phyloP scores from a whole-genome alignment of 176 grass and related monocot genomes.

The Melocanna baccifera region DNA sequence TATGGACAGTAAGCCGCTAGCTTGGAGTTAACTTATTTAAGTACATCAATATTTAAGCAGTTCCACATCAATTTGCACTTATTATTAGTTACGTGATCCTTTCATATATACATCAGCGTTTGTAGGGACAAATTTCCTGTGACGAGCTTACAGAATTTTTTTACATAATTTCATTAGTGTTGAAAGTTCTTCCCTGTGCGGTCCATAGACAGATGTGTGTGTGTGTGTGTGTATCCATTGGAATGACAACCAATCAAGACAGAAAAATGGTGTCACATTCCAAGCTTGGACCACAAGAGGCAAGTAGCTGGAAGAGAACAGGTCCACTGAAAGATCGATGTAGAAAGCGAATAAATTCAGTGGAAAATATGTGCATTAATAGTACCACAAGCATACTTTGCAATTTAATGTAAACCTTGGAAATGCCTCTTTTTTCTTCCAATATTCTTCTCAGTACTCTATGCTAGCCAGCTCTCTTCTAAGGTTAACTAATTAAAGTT shows the following conservation, averaged over 20 bases:
- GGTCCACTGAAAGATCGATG: slow-evolving; percentile 2
- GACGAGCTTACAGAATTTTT: neutral
- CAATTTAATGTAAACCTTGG: neutral
- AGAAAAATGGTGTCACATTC: slow-evolving; percentile 25
- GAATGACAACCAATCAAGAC: neutral
- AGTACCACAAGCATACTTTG: neutral
- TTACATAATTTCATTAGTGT: neutral
- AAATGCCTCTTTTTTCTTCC: neutral
- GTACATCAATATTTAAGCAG: neutral
- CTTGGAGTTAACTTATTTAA: neutral
- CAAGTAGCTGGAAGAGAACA: slow-evolving; percentile 7
- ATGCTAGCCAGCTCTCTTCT: neutral
- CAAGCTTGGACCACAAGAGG: slow-evolving; percentile 24
- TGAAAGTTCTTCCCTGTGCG: neutral
- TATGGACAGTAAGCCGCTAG: neutral
- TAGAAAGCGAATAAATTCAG: slow-evolving; percentile 28
- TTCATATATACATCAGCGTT: neutral
- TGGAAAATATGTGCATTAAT: neutral
- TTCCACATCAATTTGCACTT: neutral
- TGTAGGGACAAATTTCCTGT: neutral
- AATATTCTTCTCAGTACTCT: neutral
- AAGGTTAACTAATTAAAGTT: no score
- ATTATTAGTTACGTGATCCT: neutral
- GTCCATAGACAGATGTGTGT: neutral
- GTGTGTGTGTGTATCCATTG: no score